Conservation (phyloP, 2,329 filamentous ascomycete genomes). For the Colletotrichum acutatum region DNA sequence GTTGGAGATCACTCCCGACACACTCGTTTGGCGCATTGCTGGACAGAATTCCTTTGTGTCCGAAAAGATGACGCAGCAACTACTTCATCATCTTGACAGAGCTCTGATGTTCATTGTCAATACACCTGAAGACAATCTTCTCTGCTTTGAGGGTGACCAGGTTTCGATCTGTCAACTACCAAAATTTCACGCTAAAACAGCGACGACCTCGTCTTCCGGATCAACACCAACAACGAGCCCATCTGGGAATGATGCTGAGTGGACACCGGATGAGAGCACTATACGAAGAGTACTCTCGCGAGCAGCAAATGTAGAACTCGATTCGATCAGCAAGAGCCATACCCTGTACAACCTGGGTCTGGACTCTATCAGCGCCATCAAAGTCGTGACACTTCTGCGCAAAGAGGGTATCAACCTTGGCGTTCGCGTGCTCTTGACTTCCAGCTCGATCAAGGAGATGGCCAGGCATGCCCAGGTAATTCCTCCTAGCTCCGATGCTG, state of each 20-base stretch:
- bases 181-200: conserved; percentile 44
- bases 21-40: conserved; percentile 77
- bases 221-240: not conserved
- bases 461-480: conserved; percentile 43
- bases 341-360: conserved; percentile 87
- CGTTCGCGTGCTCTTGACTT: conserved; percentile 77
- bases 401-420: conserved; percentile 70
- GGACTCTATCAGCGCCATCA: conserved; percentile 93
- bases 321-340: conserved; percentile 68
- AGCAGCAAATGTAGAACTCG: conserved; percentile 69
- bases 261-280: conserved; percentile 47
- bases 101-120: conserved; percentile 68
- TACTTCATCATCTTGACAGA: conserved; percentile 70
- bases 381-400: conserved; percentile 77
- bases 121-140: conserved; percentile 57
- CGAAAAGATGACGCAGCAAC: conserved; percentile 51
- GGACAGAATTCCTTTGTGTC: conserved; percentile 69
- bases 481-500: conserved; percentile 3
- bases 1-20: conserved; percentile 70
- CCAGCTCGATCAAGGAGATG: conserved; percentile 74
- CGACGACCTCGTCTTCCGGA: not conserved
- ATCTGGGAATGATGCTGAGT: conserved; percentile 38
- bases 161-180: conserved; percentile 76
- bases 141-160: conserved; percentile 62
- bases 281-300: conserved; percentile 62